Conservation (phyloP, 2,329 filamentous ascomycete genomes). For the Orbilia quercus region DNA sequence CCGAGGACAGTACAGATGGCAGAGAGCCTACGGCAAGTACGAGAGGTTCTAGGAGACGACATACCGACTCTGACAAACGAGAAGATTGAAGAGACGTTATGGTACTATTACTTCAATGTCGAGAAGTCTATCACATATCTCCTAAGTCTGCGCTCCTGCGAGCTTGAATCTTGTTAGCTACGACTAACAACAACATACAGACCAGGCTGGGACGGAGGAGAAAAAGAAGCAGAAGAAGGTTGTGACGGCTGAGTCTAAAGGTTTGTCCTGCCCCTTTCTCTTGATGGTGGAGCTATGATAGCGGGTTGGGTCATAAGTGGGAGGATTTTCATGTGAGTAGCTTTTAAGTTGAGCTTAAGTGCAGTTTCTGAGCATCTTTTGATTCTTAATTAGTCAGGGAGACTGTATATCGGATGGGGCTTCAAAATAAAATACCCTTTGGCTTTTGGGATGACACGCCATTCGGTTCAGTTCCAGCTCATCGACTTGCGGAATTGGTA, state of each 20-base stretch:
- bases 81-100: constrained; percentile 88
- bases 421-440: constrained; percentile 57
- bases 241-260: constrained; percentile 36
- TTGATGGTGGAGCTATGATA: constrained; percentile 1
- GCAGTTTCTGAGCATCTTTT: constrained; percentile 55
- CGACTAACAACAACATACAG: constrained; percentile 18
- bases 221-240: constrained; percentile 58
- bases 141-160: constrained; percentile 68
- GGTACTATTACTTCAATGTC: constrained; percentile 96
- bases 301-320: constrained; percentile 4
- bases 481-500: constrained; percentile 73
- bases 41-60: constrained; percentile 67
- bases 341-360: constrained; percentile 27
- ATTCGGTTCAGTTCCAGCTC: constrained; percentile 79
- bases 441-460: constrained; percentile 85
- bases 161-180: background rate
- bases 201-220: constrained; percentile 42
- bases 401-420: constrained; percentile 34
- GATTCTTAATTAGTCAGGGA: constrained; percentile 54
- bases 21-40: constrained; percentile 57
- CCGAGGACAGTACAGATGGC: constrained; percentile 60
- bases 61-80: constrained; percentile 68
- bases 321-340: constrained; percentile 49
- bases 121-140: constrained; percentile 86
- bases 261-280: constrained; percentile 31